Evolutionary conservation across 1,284 basidiomycete species (phyloP).

Genomic region (Leccinum subatratum): DNA sequence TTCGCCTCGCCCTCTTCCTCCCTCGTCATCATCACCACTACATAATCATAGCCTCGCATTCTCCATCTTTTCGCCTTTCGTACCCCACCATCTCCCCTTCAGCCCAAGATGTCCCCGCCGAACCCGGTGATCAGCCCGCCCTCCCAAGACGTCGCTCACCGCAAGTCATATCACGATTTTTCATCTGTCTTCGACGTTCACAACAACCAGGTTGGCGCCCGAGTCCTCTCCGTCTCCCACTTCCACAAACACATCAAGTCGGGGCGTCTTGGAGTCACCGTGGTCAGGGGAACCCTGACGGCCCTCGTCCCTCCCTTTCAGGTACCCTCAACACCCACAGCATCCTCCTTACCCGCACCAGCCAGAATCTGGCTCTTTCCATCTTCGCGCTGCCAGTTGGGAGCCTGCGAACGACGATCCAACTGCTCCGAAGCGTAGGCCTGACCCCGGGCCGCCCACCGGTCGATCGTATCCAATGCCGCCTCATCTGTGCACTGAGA

Average conservation of each 20-base stretch:
- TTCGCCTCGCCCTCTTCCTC: no score
- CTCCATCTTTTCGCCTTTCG: not conserved
- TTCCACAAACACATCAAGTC: slow-evolving; percentile 50
- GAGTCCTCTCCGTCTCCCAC: slow-evolving; percentile 50
- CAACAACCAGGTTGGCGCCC: slow-evolving; percentile 49
- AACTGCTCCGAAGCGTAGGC: slow-evolving; percentile 32
- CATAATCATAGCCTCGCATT: not conserved
- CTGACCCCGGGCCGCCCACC: slow-evolving; percentile 30
- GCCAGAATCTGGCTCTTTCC: slow-evolving; percentile 33
- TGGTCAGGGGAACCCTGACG: slow-evolving; percentile 41
- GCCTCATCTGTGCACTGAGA: slow-evolving; percentile 33
- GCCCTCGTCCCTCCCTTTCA: no score
- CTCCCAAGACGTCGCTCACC: not conserved
- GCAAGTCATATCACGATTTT: slow-evolving; percentile 1
- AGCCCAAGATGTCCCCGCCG: slow-evolving; percentile 2
- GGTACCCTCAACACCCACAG: no score
- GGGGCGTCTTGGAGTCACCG: slow-evolving; percentile 45
- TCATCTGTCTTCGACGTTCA: not conserved
- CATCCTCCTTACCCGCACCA: slow-evolving; percentile 30
- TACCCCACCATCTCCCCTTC: not conserved
- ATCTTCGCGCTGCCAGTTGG: slow-evolving; percentile 44
- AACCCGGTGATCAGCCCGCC: not conserved
- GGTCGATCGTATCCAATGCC: slow-evolving; percentile 35
- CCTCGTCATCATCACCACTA: not conserved
- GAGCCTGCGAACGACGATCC: slow-evolving; percentile 36